phyloP scores from a whole-genome alignment of 2,329 filamentous ascomycete species.

The Monilinia fructigena region DNA sequence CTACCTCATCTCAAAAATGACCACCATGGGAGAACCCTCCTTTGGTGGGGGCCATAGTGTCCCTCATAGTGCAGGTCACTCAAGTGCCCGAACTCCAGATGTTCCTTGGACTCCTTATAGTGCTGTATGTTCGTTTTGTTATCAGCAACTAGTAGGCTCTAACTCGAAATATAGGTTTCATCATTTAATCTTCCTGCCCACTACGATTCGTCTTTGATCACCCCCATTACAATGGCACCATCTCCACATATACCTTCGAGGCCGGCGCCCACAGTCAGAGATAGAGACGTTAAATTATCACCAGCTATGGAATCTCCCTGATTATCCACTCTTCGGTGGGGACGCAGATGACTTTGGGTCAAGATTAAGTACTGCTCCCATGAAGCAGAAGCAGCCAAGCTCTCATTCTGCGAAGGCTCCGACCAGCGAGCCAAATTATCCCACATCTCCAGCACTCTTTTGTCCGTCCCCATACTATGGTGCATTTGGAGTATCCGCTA shows the following conservation, averaged over 20 bases:
- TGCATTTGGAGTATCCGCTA: slow-evolving; percentile 33
- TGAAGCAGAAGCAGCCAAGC: slow-evolving; percentile 33
- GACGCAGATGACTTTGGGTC: slow-evolving; percentile 30
- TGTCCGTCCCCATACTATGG: slow-evolving; percentile 32
- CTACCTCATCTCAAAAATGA: slow-evolving; percentile 12
- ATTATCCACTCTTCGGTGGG: slow-evolving; percentile 26
- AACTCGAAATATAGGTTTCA: slow-evolving; percentile 33
- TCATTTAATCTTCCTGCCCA: slow-evolving; percentile 37
- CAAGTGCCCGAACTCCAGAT: slow-evolving; percentile 18
- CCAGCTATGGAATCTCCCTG: slow-evolving; percentile 27
- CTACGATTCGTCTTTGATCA: slow-evolving; percentile 35
- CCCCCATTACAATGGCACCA: slow-evolving; percentile 34
- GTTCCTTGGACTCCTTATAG: slow-evolving; percentile 33
- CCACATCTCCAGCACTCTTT: slow-evolving; percentile 25
- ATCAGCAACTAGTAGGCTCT: neutral
- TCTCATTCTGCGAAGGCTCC: slow-evolving; percentile 25
- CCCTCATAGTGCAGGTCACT: slow-evolving; percentile 13
- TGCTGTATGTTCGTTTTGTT: slow-evolving; percentile 32
- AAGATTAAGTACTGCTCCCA: slow-evolving; percentile 27
- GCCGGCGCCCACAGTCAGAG: slow-evolving; percentile 22
- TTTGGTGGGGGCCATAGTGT: slow-evolving; percentile 18
- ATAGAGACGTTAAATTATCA: slow-evolving; percentile 30
- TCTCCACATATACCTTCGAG: slow-evolving; percentile 30
- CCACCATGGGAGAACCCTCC: slow-evolving; percentile 20
- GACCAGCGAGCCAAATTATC: slow-evolving; percentile 29